Evolutionary conservation across 164 flowering plant species (phyloP).

Genomic region (Chimonanthus praecox): DNA sequence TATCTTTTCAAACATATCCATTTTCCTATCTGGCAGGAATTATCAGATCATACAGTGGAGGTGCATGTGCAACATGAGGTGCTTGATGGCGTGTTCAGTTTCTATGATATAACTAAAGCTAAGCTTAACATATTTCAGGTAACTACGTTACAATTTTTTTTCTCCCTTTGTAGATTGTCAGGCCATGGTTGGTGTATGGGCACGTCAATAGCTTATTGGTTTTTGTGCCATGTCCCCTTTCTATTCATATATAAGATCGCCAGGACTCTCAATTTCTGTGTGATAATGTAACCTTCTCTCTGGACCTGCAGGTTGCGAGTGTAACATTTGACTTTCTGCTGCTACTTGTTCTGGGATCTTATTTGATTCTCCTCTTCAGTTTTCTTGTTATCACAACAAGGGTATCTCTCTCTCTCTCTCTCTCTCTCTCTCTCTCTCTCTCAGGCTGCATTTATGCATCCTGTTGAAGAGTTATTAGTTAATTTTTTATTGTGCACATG

Average conservation of each 20-base stretch:
- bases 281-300: background rate
- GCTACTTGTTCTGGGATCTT: slow-evolving; percentile 82
- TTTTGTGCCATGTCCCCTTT: background rate
- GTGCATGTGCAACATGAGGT: slow-evolving; percentile 74
- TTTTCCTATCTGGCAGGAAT: slow-evolving; percentile 49
- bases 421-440: background rate
- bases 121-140: slow-evolving; percentile 86
- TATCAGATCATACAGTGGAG: slow-evolving; percentile 66
- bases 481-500: background rate
- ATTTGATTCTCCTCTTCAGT: slow-evolving; percentile 80
- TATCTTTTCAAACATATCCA: background rate
- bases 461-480: background rate
- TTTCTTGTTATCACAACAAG: slow-evolving; percentile 86
- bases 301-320: slow-evolving; percentile 68
- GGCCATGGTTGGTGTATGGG: background rate
- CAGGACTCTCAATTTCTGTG: background rate
- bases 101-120: slow-evolving; percentile 76
- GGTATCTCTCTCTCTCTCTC: slow-evolving; percentile 54
- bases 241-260: too few relatives aligned
- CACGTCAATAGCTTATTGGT: background rate
- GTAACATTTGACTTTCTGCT: slow-evolving; percentile 90
- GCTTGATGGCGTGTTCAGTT: slow-evolving; percentile 77
- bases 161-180: background rate
- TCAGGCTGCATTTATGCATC: too few relatives aligned
- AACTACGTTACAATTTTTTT: background rate